A percentile compares a stretch with the other conserved stretches of the same genome.
Conservation (phyloP, 345 rosid genomes). For the Pelargonium nanum region DNA sequence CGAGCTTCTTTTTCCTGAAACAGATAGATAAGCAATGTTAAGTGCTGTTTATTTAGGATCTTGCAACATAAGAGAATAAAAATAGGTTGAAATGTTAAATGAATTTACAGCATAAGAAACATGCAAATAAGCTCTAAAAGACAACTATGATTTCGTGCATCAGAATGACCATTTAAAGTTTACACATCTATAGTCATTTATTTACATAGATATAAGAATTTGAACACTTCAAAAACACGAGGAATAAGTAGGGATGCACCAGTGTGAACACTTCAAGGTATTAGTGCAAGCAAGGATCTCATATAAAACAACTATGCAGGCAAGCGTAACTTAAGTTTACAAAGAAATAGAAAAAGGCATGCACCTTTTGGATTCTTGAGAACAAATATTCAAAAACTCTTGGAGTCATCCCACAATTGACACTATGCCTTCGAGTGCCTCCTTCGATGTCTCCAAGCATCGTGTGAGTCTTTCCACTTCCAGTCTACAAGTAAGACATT, state of each 20-base stretch:
- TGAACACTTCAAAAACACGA: too few relatives aligned
- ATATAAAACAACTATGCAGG: neutral
- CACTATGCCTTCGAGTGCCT: conserved; percentile 91
- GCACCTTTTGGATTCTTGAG: conserved; percentile 85
- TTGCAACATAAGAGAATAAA: too few relatives aligned
- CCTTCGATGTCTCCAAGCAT: conserved; percentile 99
- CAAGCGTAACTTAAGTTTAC: neutral
- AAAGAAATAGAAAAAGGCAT: neutral
- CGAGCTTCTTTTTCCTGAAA: conserved; percentile 81
- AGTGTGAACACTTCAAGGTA: neutral
- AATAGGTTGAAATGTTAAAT: too few relatives aligned
- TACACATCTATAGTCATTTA: too few relatives aligned
- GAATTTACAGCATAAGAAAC: too few relatives aligned
- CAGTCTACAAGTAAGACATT: conserved; percentile 48
- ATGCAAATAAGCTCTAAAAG: too few relatives aligned
- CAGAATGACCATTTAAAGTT: too few relatives aligned
- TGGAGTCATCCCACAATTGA: conserved; percentile 93
- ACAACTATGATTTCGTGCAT: too few relatives aligned
- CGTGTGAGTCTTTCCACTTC: conserved; percentile 98
- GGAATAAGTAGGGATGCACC: too few relatives aligned
- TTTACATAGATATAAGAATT: too few relatives aligned
- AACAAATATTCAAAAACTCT: conserved; percentile 86
- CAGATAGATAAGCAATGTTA: neutral
- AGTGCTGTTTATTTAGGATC: too few relatives aligned
- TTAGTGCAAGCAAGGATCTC: neutral